Evolutionary conservation across 805 yeast species (phyloP).

Genomic region (Candida maesae): DNA sequence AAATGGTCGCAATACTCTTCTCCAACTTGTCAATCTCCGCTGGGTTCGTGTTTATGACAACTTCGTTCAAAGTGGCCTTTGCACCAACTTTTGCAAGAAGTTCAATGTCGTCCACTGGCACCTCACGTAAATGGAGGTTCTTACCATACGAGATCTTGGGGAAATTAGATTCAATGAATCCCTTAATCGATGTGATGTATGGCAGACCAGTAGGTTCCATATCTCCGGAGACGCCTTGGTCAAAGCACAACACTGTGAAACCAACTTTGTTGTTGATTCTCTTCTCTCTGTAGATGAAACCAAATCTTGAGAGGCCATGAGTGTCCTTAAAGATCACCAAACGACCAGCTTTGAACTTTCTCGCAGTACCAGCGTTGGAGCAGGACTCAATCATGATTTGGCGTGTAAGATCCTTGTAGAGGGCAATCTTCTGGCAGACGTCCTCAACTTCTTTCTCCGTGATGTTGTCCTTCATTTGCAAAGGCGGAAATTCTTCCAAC

Average conservation of each 20-base stretch:
- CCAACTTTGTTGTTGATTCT: constrained; percentile 10
- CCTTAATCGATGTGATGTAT: constrained; percentile 28
- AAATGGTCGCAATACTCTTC: constrained; percentile 32
- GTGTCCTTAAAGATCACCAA: constrained; percentile 54
- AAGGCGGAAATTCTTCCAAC: constrained; percentile 34
- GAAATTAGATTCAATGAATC: constrained; percentile 28
- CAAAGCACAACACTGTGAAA: constrained; percentile 41
- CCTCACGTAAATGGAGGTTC: constrained; percentile 32
- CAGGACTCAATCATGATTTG: constrained; percentile 46
- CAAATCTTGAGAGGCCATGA: constrained; percentile 39
- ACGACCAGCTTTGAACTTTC: constrained; percentile 50
- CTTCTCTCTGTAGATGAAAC: constrained; percentile 47
- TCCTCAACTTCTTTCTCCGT: constrained; percentile 40
- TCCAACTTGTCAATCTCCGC: constrained; percentile 35
- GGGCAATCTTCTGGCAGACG: constrained; percentile 41
- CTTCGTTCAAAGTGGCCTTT: constrained; percentile 8
- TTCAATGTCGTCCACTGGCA: constrained; percentile 40
- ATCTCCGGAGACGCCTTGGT: constrained; percentile 35
- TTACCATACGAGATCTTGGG: constrained; percentile 27
- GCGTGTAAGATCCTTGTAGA: constrained; percentile 42
- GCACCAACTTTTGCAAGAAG: constrained; percentile 37
- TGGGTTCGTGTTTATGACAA: constrained; percentile 12
- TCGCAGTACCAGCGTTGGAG: constrained; percentile 44
- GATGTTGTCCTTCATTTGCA: constrained; percentile 32
- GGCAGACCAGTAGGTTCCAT: constrained; percentile 34